Conservation (phyloP, 2,329 filamentous ascomycete species). For the Colletotrichum sp. region DNA sequence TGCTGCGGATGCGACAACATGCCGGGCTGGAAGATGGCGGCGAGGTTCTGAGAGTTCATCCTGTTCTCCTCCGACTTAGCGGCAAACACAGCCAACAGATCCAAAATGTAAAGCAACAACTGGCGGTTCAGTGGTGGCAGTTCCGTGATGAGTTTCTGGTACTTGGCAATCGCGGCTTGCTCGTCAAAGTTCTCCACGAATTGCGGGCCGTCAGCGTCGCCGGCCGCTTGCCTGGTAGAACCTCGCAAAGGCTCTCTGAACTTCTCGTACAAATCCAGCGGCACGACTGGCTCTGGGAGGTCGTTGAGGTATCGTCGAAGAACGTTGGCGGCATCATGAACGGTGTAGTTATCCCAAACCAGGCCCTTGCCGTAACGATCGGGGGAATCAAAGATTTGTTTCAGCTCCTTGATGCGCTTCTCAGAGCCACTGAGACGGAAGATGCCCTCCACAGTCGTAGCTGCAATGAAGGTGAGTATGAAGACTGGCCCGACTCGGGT, state of each 20-base stretch:
- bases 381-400: slow-evolving; percentile 89
- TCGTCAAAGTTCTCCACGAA: slow-evolving; percentile 69
- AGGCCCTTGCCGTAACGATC: slow-evolving; percentile 96
- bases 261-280: slow-evolving; percentile 87
- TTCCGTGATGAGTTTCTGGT: slow-evolving; percentile 91
- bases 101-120: slow-evolving; percentile 91
- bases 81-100: slow-evolving; percentile 94
- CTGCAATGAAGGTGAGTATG: slow-evolving; percentile 52
- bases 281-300: slow-evolving; percentile 94
- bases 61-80: slow-evolving; percentile 96
- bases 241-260: slow-evolving; percentile 84
- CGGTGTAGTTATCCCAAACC: slow-evolving; percentile 96
- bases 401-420: slow-evolving; percentile 97
- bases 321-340: slow-evolving; percentile 97
- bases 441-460: slow-evolving; percentile 93
- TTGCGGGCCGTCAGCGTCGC: slow-evolving; percentile 71
- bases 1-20: slow-evolving; percentile 93
- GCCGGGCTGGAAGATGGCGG: slow-evolving; percentile 96
- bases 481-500: background rate
- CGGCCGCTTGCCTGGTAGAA: slow-evolving; percentile 74
- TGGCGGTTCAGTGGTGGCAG: slow-evolving; percentile 93
- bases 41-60: slow-evolving; percentile 93
- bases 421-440: slow-evolving; percentile 96
- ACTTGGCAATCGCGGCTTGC: slow-evolving; percentile 76
- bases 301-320: slow-evolving; percentile 95